Evolutionary conservation across 2,329 filamentous ascomycete species (phyloP).

Genomic region (Cryphonectria naterciae): DNA sequence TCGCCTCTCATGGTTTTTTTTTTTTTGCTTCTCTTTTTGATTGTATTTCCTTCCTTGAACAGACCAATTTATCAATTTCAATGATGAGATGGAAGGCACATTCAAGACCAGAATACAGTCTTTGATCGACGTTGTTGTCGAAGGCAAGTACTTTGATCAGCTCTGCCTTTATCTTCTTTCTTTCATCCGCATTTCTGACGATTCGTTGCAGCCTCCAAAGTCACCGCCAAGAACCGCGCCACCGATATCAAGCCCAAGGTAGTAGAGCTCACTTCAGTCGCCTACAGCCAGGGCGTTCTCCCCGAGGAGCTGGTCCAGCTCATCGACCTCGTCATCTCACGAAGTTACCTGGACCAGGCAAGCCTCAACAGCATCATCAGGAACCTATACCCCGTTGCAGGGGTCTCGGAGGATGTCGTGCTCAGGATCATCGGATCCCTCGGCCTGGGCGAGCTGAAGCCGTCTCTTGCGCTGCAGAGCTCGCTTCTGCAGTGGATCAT

Average conservation of each 20-base stretch:
- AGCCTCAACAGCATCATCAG: constrained; percentile 71
- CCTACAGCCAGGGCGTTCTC: constrained; percentile 71
- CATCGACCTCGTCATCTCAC: constrained; percentile 67
- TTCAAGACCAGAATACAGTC: constrained; percentile 30
- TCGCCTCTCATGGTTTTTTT: too few species aligned
- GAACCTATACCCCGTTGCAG: constrained; percentile 74
- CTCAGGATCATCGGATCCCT: constrained; percentile 72
- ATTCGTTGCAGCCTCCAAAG: constrained; percentile 53
- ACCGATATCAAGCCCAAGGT: constrained; percentile 66
- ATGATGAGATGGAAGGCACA: constrained; percentile 19
- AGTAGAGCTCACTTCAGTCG: constrained; percentile 63
- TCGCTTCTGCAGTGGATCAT: constrained; percentile 78
- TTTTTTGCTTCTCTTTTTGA: too few species aligned
- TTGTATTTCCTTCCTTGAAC: background rate
- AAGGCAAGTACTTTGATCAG: constrained; percentile 33
- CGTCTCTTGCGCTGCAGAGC: constrained; percentile 71
- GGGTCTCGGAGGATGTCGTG: constrained; percentile 63
- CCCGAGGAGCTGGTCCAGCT: constrained; percentile 63
- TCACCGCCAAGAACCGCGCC: constrained; percentile 68
- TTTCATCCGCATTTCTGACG: constrained; percentile 7
- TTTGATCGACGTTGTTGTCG: constrained; percentile 44
- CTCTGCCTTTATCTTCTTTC: background rate
- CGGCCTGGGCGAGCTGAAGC: constrained; percentile 78
- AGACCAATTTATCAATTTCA: background rate
- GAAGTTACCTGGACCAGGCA: constrained; percentile 75